A percentile compares a stretch with the other conserved stretches of the same genome.
phyloP scores from a whole-genome alignment of 768 basidiomycete species.

The Mycena alexandri region DNA sequence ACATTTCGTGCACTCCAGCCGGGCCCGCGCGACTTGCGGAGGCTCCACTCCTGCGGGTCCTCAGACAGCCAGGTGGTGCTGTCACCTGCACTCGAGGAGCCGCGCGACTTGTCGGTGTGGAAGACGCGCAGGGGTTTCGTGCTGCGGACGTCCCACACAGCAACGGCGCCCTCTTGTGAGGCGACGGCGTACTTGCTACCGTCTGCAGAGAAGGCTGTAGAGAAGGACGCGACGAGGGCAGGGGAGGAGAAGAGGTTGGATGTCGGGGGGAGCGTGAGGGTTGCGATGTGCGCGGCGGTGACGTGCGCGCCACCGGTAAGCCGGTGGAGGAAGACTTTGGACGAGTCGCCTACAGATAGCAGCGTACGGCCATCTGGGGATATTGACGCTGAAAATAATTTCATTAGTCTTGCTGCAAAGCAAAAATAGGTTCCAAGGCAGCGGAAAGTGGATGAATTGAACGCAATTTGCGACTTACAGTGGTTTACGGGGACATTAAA shows the following conservation, averaged over 20 bases:
- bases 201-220: slow-evolving; percentile 81
- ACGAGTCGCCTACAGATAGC: slow-evolving; percentile 92
- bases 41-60: slow-evolving; percentile 78
- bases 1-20: slow-evolving; percentile 90
- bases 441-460: no score
- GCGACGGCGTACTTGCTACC: slow-evolving; percentile 87
- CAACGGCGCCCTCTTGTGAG: slow-evolving; percentile 84
- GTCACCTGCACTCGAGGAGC: slow-evolving; percentile 51
- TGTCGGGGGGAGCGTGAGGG: slow-evolving; percentile 73
- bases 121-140: slow-evolving; percentile 77
- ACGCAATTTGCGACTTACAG: slow-evolving; percentile 60
- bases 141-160: slow-evolving; percentile 87
- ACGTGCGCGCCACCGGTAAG: slow-evolving; percentile 74
- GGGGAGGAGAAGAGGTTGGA: slow-evolving; percentile 53
- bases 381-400: slow-evolving; percentile 74
- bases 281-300: slow-evolving; percentile 74
- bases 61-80: slow-evolving; percentile 70
- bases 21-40: slow-evolving; percentile 68
- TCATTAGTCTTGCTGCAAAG: slow-evolving; percentile 8
- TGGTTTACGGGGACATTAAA: slow-evolving; percentile 85
- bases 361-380: slow-evolving; percentile 90
- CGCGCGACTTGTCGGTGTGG: slow-evolving; percentile 65
- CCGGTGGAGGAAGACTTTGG: slow-evolving; percentile 85
- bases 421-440: neutral
- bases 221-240: slow-evolving; percentile 79